Evolutionary conservation across 331 rosid genomes (phyloP).

Genomic region (Stylosanthes scabra): DNA sequence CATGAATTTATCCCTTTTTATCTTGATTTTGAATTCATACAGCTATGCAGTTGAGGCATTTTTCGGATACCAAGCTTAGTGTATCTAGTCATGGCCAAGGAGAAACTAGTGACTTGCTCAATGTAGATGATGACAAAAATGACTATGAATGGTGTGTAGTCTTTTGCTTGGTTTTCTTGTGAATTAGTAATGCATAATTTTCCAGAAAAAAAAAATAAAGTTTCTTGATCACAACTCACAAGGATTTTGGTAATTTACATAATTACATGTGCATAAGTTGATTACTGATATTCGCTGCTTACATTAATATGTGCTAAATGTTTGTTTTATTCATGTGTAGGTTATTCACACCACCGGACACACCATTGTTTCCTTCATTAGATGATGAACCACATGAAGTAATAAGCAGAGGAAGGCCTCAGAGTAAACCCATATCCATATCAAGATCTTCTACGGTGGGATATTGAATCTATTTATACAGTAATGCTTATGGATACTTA

Average conservation of each 20-base stretch:
- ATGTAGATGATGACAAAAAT: slow-evolving; percentile 72
- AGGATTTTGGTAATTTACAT: slow-evolving; percentile 1
- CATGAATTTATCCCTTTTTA: slow-evolving; percentile 27
- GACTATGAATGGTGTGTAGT: slow-evolving; percentile 77
- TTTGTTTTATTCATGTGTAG: slow-evolving; percentile 46
- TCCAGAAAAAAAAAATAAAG: not conserved
- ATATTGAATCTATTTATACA: slow-evolving; percentile 26
- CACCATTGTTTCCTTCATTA: slow-evolving; percentile 88
- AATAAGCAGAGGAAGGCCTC: slow-evolving; percentile 80
- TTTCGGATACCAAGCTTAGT: slow-evolving; percentile 66
- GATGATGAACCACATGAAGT: slow-evolving; percentile 66
- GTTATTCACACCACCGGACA: slow-evolving; percentile 93
- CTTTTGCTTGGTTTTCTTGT: not conserved
- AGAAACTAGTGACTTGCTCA: slow-evolving; percentile 71
- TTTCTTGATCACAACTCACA: slow-evolving; percentile 16
- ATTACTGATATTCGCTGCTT: slow-evolving; percentile 20
- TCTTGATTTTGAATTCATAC: slow-evolving; percentile 40
- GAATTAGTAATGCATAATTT: not conserved
- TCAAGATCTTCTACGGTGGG: slow-evolving; percentile 89
- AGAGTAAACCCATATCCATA: slow-evolving; percentile 89
- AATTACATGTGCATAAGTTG: not conserved
- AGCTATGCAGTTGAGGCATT: slow-evolving; percentile 71
- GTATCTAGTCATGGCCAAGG: slow-evolving; percentile 70
- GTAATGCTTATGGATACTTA: slow-evolving; percentile 31
- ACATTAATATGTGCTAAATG: slow-evolving; percentile 36